Percentiles rank a stretch among this genome's conserved stretches.
Evolutionary conservation across 345 rosid genomes (phyloP).

Genomic region (Hibiscus syriacus): DNA sequence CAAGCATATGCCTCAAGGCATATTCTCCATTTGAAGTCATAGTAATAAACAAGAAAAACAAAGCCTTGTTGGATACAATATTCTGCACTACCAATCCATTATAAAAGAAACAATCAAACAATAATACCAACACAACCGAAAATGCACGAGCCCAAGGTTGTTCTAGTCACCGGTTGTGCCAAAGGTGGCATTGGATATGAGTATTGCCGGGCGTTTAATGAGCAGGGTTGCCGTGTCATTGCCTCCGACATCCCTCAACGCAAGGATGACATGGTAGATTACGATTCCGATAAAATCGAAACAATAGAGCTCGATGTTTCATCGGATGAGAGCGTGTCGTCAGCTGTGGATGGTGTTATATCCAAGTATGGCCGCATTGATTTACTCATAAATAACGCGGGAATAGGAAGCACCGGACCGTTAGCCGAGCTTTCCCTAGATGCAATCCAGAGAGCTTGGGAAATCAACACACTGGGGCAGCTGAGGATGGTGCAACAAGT

Average conservation of each 20-base stretch:
- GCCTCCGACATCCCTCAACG: slow-evolving; percentile 43
- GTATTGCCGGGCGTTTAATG: slow-evolving; percentile 55
- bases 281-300: slow-evolving; percentile 22
- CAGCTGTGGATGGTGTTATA: slow-evolving; percentile 24
- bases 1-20: slow-evolving; percentile 27
- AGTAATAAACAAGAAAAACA: slow-evolving; percentile 7
- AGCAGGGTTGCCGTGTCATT: slow-evolving; percentile 18
- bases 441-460: slow-evolving; percentile 39
- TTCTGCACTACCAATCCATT: not conserved
- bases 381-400: slow-evolving; percentile 46
- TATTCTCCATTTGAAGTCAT: not conserved
- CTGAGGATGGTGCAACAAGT: slow-evolving; percentile 54
- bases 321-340: slow-evolving; percentile 38
- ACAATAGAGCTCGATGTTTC: slow-evolving; percentile 44
- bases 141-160: slow-evolving; percentile 39
- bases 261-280: slow-evolving; percentile 31
- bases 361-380: slow-evolving; percentile 43
- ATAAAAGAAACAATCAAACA: not conserved
- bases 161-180: slow-evolving; percentile 58
- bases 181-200: slow-evolving; percentile 65
- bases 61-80: slow-evolving; percentile 1
- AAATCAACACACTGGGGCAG: slow-evolving; percentile 55
- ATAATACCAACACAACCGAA: not conserved
- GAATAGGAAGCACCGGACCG: slow-evolving; percentile 50
- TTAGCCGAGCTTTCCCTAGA: slow-evolving; percentile 47